Conservation (phyloP, 2,329 filamentous ascomycete genomes). For the Colletotrichum tamarilloi region DNA sequence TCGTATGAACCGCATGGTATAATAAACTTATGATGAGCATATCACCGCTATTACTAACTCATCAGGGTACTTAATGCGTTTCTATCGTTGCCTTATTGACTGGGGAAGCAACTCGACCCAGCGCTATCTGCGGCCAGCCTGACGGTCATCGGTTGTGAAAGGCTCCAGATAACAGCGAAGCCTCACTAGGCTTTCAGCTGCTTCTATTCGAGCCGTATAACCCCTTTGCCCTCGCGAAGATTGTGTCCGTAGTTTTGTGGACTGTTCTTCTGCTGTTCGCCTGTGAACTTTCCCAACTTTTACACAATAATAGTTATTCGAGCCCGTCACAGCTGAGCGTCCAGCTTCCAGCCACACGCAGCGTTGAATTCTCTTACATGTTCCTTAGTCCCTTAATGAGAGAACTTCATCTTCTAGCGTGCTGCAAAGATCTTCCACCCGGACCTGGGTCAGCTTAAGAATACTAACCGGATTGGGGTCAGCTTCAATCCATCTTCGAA, state of each 20-base stretch:
- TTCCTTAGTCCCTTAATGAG: not conserved
- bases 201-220: not conserved
- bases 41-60: not conserved
- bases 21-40: not conserved
- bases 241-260: not conserved
- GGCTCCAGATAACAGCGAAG: not conserved
- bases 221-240: not conserved
- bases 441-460: not conserved
- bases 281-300: no score
- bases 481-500: not conserved
- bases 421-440: not conserved
- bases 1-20: slow-evolving; percentile 26
- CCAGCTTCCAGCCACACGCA: no score
- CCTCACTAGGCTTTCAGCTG: not conserved
- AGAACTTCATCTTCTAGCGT: not conserved
- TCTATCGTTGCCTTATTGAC: no score
- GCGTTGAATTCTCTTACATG: no score
- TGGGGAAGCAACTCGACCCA: no score
- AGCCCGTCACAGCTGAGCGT: no score
- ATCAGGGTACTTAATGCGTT: no score
- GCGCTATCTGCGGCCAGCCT: no score
- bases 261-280: no score
- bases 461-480: not conserved
- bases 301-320: no score
- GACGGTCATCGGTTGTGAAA: no score